Evolutionary conservation across 495 filamentous ascomycete species (phyloP), one percentile per base, ranked within the genome.

Genomic region (Talaromyces borbonicus): DNA sequence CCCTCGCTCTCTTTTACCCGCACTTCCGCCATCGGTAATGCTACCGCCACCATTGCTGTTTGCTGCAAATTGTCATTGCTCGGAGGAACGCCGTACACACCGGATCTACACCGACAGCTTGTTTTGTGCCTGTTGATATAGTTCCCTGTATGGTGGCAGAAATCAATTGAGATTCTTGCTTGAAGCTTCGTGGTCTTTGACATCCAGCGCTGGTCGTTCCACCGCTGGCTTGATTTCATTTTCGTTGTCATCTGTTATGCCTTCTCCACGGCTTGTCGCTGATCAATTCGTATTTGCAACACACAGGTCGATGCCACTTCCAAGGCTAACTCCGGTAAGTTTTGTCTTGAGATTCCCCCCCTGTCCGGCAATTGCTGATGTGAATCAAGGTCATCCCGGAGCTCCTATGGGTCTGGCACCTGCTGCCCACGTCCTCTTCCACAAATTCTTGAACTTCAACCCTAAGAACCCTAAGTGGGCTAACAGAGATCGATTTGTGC

Each of bases 371-470:
- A 23, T 38, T 38, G 3, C 7, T 12, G 22, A 11, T 11, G n/a
- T 7, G 22, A 38, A 20, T 16, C 38, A 25, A 46, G 92, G 92
- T 60, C 92, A 99, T 73, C 92, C 92, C 62, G 92, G 92, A 75
- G 92, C 92, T 57, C 92, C 92, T 55, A 99, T 99, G 90, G 90
- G 90, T 71, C 87, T 98, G 92, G 92, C 92, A 58, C 92, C 93
- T 37, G 80, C 90, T 57, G 80, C 92, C 66, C 92, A 99, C 78
- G 85, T 99, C 59, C 84, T 99, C 54, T 99, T 87, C 74, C 94
- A 94, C 78, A 90, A 87, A 67, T 89, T 95, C 78, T 89, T 99
- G 92, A 92, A 68, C 59, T 99, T 96, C 78, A 99, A 99, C 82
- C 92, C 92, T 51, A 89, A 95, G 80, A 96, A 94, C 77, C 88